These are phyloP conservation scores for Brassica rapa DNA, from an alignment of 345 rosid genomes.

Conservation along the genomic window DNA sequence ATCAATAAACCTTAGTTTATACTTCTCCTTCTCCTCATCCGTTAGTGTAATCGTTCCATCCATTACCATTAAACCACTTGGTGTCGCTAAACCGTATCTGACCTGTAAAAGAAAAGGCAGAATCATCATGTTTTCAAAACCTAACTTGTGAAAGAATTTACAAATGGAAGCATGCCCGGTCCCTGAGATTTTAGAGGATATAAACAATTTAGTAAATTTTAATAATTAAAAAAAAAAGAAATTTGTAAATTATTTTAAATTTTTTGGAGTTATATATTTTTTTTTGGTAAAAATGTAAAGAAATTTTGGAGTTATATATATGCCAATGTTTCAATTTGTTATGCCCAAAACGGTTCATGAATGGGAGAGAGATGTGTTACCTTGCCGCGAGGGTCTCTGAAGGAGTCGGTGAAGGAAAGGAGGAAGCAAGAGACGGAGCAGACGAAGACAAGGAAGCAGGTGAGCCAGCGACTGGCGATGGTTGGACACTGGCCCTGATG, in stretches of 20 bases:
- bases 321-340: not conserved
- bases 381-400: conserved; percentile 62
- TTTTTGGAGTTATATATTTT: too few relatives aligned
- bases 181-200: too few relatives aligned
- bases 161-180: too few relatives aligned
- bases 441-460: conserved; percentile 43
- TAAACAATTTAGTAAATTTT: too few relatives aligned
- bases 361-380: conserved; percentile 29
- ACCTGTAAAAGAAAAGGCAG: conserved; percentile 10
- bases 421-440: conserved; percentile 59
- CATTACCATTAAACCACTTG: conserved; percentile 54
- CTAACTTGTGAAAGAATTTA: not conserved
- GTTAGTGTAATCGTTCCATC: conserved; percentile 50
- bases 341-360: not conserved
- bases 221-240: too few relatives aligned
- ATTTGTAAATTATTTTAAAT: too few relatives aligned
- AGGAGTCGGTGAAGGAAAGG: conserved; percentile 62
- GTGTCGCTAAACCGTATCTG: conserved; percentile 67
- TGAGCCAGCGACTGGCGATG: conserved; percentile 42
- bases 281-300: too few relatives aligned
- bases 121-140: not conserved
- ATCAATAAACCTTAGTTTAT: conserved; percentile 55
- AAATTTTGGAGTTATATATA: too few relatives aligned
- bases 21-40: conserved; percentile 42
- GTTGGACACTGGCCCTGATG: conserved; percentile 65